Evolutionary conservation across 192 early-diverging fungal species (phyloP), one percentile per base, ranked within the genome.

Genomic region (Coemansia sp.): DNA sequence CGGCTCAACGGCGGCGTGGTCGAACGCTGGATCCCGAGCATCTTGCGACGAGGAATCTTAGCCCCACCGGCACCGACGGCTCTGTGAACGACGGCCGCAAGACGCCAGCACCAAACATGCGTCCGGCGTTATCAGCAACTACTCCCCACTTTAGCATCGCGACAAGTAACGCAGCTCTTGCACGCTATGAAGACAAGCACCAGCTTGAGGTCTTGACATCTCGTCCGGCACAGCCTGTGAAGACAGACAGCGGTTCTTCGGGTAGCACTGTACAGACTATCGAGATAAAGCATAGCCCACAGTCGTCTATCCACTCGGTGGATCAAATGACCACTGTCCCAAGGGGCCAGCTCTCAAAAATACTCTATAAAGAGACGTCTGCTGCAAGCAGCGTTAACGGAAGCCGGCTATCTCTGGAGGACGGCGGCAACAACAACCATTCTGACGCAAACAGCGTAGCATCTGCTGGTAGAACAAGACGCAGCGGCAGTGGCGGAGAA

Each of bases 11-110:
- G 16, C 73, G 78, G 21, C 69, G 78, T 16, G 78, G 78, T 5
- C 78, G 60, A 36, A 81, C 78, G 0, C 56, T 81, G 61, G 78
- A 76, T 20, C 73, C 73, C 0, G 78, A 81, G 26, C 67, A 69
- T 26, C 68, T 76, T 45, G 63, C 48, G 15, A 26, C 41, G 0
- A 61, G 68, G 7, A 41, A 46, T 8, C 20, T 60, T 20, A 77
- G 75, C 48, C 41, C 69, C 0, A 35, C 51, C 8, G 23, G 43
- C 23, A 55, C 55, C 23, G 14, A 43, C 12, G 58, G 46, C 0
- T 51, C 66, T 52, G 45, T 18, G 26, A 57, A 30, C 20, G 34
- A 12, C n/a, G 58, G 34, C 26, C 30, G 66, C 30, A 48, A 21
- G 23, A 16, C 45, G 18, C 33, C 8, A 12, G 49, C 39, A 14